Conservation (phyloP, 2,329 filamentous ascomycete genomes). For the Botrytis hyacinthi region DNA sequence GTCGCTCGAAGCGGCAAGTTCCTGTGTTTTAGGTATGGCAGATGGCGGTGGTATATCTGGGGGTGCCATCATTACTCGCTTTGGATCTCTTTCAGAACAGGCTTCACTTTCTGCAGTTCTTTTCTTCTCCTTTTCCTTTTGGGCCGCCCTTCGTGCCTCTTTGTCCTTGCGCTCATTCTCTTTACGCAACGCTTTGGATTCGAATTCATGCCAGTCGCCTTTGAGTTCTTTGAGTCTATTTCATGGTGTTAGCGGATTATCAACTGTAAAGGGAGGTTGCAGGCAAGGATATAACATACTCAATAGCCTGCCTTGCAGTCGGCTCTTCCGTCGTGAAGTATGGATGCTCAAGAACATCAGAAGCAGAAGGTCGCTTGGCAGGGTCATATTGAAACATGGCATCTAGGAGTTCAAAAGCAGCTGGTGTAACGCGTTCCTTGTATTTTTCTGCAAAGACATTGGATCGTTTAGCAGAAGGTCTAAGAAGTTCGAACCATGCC, state of each 20-base stretch:
- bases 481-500: constrained; percentile 93
- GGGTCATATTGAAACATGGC: constrained; percentile 92
- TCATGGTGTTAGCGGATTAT: constrained; percentile 31
- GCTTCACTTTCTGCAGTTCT: constrained; percentile 29
- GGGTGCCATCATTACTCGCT: constrained; percentile 32
- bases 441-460: constrained; percentile 83
- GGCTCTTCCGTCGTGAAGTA: constrained; percentile 89
- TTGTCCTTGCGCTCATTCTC: constrained; percentile 72
- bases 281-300: constrained; percentile 55
- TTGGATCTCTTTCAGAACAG: constrained; percentile 31
- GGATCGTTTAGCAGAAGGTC: constrained; percentile 70
- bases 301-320: constrained; percentile 69
- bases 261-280: neutral
- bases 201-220: constrained; percentile 98
- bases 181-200: constrained; percentile 89
- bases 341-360: constrained; percentile 77
- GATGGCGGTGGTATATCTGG: constrained; percentile 23
- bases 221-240: constrained; percentile 68
- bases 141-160: constrained; percentile 36
- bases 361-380: constrained; percentile 74
- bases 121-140: constrained; percentile 39
- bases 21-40: neutral
- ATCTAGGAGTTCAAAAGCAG: constrained; percentile 77
- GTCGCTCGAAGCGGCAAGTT: neutral
- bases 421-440: constrained; percentile 69